Conservation (phyloP, 305 asterid species). For the Fraxinus paxiana region DNA sequence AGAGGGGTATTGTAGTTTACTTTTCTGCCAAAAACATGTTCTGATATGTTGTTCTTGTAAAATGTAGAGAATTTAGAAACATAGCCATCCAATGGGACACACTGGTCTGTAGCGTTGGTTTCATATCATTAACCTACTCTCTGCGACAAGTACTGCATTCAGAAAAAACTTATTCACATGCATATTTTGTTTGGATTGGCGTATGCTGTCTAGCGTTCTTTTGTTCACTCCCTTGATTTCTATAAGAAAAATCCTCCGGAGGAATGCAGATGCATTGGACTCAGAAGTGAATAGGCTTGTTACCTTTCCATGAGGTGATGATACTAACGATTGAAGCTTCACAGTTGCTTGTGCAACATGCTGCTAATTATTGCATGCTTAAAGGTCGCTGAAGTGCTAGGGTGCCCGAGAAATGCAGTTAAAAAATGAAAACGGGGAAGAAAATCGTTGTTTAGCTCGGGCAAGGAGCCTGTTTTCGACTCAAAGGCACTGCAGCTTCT, state of each 20-base stretch:
- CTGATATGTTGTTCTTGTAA: background rate
- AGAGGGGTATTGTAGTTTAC: background rate
- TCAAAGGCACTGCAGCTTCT: background rate
- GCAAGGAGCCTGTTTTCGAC: background rate
- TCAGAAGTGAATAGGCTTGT: constrained; percentile 61
- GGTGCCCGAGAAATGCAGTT: background rate
- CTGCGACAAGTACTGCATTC: background rate
- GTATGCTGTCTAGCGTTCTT: background rate
- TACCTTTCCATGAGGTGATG: constrained; percentile 46
- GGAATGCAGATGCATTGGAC: constrained; percentile 86
- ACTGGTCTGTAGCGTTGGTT: background rate
- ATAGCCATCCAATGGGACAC: background rate
- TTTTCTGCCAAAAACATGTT: background rate
- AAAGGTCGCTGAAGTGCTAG: background rate
- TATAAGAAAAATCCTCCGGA: constrained; percentile 62
- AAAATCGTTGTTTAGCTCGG: background rate
- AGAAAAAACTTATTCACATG: background rate
- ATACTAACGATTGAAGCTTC: background rate
- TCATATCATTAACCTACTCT: background rate
- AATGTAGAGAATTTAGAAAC: background rate
- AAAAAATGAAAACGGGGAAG: background rate
- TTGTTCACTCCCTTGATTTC: constrained; percentile 42
- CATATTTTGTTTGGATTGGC: background rate
- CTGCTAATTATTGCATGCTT: background rate
- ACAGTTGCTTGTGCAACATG: background rate